phyloP scores from a whole-genome alignment of 352 stramenopile species.

The Globisporangium sylvaticum region DNA sequence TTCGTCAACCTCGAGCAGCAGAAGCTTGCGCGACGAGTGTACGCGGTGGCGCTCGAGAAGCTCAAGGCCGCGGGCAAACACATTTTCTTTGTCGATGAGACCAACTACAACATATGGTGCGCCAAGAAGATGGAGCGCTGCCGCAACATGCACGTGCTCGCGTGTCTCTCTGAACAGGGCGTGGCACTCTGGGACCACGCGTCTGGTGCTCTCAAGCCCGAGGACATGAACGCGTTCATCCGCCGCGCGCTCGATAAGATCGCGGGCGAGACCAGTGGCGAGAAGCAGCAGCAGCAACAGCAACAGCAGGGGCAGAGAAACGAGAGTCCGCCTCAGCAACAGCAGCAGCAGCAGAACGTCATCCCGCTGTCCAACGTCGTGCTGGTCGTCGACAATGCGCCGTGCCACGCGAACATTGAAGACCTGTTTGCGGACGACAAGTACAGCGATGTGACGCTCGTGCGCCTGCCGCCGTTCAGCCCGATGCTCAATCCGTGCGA shows the following conservation, averaged over 20 bases:
- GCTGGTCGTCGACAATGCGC: conserved; percentile 13
- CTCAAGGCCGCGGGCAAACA: conserved; percentile 4
- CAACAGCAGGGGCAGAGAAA: background rate
- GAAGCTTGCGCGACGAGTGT: conserved; percentile 1
- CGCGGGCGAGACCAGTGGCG: background rate
- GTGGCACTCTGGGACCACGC: conserved; percentile 12
- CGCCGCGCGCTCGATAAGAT: conserved; percentile 12
- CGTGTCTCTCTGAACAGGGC: conserved; percentile 12
- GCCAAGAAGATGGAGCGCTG: conserved; percentile 19
- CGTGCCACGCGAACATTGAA: conserved; percentile 2
- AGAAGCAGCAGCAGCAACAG: background rate
- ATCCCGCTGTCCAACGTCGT: conserved; percentile 5
- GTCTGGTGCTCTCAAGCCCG: conserved; percentile 3
- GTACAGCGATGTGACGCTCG: conserved; percentile 9
- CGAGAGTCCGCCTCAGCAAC: background rate
- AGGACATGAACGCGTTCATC: conserved; percentile 13
- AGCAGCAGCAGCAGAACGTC: background rate
- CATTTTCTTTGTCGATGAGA: conserved; percentile 18
- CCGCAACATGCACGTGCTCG: conserved; percentile 18
- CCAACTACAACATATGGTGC: conserved; percentile 22
- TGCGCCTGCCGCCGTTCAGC: conserved; percentile 4
- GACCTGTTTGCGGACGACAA: background rate
- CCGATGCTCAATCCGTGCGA: conserved; percentile 14
- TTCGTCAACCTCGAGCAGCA: conserved; percentile 9
- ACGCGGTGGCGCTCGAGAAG: conserved; percentile 1